phyloP scores from a whole-genome alignment of 2,329 filamentous ascomycete species.

The Penicillium sp. region DNA sequence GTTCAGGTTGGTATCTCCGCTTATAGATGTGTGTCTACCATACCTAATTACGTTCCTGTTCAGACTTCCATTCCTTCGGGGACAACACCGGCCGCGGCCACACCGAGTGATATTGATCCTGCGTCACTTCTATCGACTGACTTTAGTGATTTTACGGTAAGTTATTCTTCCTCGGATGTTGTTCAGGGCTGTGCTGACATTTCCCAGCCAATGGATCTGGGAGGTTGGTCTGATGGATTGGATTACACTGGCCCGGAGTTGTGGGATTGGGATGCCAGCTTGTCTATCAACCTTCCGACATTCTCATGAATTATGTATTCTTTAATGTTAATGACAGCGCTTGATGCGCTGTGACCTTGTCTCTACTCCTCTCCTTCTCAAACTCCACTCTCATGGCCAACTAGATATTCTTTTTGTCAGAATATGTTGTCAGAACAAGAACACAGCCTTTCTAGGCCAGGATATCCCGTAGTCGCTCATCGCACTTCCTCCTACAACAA shows the following conservation, averaged over 20 bases:
- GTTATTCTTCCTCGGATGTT: not conserved
- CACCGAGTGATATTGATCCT: slow-evolving; percentile 27
- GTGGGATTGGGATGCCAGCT: slow-evolving; percentile 33
- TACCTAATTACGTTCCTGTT: slow-evolving; percentile 6
- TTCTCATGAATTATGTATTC: slow-evolving; percentile 6
- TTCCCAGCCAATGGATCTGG: slow-evolving; percentile 30
- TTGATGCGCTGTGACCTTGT: not conserved
- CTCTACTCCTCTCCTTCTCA: not conserved
- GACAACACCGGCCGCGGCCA: slow-evolving; percentile 13
- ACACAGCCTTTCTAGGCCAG: not conserved
- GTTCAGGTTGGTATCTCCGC: slow-evolving; percentile 15
- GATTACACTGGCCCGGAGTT: slow-evolving; percentile 27
- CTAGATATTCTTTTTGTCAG: not conserved
- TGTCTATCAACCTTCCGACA: slow-evolving; percentile 20
- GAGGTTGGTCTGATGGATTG: slow-evolving; percentile 30
- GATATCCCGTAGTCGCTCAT: not conserved
- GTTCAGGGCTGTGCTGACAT: slow-evolving; percentile 11
- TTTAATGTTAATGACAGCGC: not conserved
- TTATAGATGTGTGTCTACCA: not conserved
- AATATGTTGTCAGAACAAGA: not conserved
- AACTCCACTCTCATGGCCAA: not conserved
- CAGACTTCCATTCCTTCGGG: slow-evolving; percentile 17
- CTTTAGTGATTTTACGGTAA: slow-evolving; percentile 27
- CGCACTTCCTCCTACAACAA: not conserved
- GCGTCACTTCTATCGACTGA: slow-evolving; percentile 22